A percentile compares a stretch with the other conserved stretches of the same genome.
Conservation (phyloP, 768 basidiomycete genomes). For the Amanita phalloides region DNA sequence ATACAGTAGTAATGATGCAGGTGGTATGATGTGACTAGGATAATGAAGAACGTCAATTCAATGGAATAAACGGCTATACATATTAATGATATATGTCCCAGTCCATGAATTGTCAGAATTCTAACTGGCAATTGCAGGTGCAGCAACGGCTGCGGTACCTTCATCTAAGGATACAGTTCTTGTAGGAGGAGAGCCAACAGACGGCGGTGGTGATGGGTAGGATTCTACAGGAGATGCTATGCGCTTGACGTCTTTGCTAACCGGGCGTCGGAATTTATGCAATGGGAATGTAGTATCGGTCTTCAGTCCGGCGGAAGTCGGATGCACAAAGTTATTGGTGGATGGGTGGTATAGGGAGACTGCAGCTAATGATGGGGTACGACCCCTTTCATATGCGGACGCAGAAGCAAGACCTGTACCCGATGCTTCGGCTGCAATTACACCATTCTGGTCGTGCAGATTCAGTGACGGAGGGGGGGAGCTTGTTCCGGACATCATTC, state of each 20-base stretch:
- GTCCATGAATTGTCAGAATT: not conserved
- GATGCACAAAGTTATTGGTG: slow-evolving; percentile 1
- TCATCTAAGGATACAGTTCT: slow-evolving; percentile 13
- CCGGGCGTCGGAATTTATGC: slow-evolving; percentile 11
- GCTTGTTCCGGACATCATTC: slow-evolving; percentile 33
- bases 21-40: not conserved
- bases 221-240: slow-evolving; percentile 22
- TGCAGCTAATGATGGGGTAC: slow-evolving; percentile 20
- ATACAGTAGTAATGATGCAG: not conserved
- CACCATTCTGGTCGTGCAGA: slow-evolving; percentile 10
- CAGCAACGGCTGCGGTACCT: not conserved
- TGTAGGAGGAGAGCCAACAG: slow-evolving; percentile 22
- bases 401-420: slow-evolving; percentile 25
- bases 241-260: slow-evolving; percentile 11
- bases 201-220: slow-evolving; percentile 41
- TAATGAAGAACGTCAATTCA: not conserved
- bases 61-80: not conserved
- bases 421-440: slow-evolving; percentile 17
- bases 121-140: not conserved
- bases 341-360: slow-evolving; percentile 12
- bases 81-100: slow-evolving; percentile 1
- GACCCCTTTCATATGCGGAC: slow-evolving; percentile 23
- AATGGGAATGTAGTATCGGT: not conserved
- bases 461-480: slow-evolving; percentile 20
- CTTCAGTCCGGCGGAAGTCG: slow-evolving; percentile 3